These are phyloP conservation scores for Rosa hybrid DNA, from an alignment of 331 rosid genomes.

Conservation along the genomic window DNA sequence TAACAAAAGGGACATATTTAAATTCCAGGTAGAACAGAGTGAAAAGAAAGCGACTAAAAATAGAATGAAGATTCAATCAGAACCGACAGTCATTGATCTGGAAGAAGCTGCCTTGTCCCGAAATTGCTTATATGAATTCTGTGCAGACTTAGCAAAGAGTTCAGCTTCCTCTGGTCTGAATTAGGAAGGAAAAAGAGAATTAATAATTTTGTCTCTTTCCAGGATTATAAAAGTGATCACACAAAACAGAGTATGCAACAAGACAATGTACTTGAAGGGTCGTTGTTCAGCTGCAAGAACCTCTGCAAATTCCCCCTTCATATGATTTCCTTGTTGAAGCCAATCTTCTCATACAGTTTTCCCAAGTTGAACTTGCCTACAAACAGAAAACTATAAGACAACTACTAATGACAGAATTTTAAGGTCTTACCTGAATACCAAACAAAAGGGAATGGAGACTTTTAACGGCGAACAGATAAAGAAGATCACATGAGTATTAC, in stretches of 20 bases:
- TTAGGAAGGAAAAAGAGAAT: neutral
- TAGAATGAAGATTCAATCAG: conserved; percentile 1
- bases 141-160: conserved; percentile 82
- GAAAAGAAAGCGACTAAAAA: too few relatives aligned
- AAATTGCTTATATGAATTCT: conserved; percentile 71
- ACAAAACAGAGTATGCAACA: neutral
- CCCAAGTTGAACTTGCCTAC: conserved; percentile 84
- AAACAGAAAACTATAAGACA: conserved; percentile 20
- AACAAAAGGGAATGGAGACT: neutral
- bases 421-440: neutral
- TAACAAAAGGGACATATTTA: conserved; percentile 4
- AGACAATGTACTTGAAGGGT: conserved; percentile 67
- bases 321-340: conserved; percentile 85
- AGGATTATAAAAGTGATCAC: neutral
- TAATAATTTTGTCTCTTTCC: neutral
- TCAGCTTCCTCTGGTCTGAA: conserved; percentile 91
- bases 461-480: neutral
- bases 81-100: conserved; percentile 85
- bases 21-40: too few relatives aligned
- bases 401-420: neutral
- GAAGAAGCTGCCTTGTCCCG: conserved; percentile 94
- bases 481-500: neutral
- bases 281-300: conserved; percentile 85
- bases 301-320: conserved; percentile 93
- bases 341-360: conserved; percentile 92